Evolutionary conservation across 257 asterid species (phyloP).

Genomic region (Solanum medicagineum): DNA sequence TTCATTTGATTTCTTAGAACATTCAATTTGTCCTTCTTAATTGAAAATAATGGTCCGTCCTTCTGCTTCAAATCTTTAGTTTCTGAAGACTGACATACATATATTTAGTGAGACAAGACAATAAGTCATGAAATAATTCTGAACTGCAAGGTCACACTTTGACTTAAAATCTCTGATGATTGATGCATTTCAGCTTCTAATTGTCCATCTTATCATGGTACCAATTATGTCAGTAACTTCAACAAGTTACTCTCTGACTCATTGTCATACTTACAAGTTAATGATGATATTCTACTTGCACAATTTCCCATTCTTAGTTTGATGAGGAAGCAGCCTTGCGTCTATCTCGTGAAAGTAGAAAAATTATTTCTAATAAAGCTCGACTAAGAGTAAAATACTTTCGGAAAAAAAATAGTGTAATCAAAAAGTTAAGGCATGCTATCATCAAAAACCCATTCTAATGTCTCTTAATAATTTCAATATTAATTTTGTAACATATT

Average conservation of each 20-base stretch:
- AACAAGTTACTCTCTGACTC: neutral
- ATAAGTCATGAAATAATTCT: neutral
- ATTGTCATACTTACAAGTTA: neutral
- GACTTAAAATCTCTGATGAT: neutral
- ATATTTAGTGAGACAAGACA: neutral
- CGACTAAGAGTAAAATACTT: neutral
- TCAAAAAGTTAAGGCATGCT: neutral
- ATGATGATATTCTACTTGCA: neutral
- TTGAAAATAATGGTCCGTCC: neutral
- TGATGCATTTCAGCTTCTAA: neutral
- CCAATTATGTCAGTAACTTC: neutral
- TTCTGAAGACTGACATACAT: neutral
- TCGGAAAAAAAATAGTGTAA: neutral
- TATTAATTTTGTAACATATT: neutral
- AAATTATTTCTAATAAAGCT: neutral
- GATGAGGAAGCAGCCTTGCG: neutral
- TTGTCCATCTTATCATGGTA: neutral
- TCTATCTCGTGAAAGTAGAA: no score
- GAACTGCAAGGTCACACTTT: neutral
- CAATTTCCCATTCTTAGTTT: neutral
- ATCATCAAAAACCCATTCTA: neutral
- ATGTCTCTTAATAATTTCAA: neutral
- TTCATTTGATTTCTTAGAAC: neutral
- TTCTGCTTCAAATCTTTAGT: neutral
- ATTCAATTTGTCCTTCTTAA: neutral